Base-by-base conservation (phyloP, 2,329 filamentous ascomycete species). In the Zasmidium citrigriseum region DNA sequence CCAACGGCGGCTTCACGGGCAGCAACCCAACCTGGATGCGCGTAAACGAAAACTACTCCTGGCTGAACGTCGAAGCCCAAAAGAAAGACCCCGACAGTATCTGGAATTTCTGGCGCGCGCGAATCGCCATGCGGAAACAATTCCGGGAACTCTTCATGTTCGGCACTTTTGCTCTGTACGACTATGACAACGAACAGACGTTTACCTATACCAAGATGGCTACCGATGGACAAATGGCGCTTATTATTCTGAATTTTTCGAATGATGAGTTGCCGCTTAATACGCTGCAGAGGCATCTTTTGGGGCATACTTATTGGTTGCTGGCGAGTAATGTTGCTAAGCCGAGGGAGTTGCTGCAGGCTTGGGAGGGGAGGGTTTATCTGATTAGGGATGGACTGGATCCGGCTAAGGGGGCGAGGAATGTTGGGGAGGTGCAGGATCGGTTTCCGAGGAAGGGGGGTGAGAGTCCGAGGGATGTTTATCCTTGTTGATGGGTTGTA, bases 21-120 rank as follows among this genome's bases (percentile, higher is more conserved):
- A 44, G 76, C 1, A 74, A 74, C 1, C 79, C 78, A 54, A 86
- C 88, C 2, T 92, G 89, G 89, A 91, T 91, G 83, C 80, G 82
- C 14, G 82, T 86, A 41, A 86, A 90, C 68, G 83, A 87, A 56
- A 82, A 86, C 68, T 87, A 86, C 70, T 70, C 69, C 1, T 71
- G 76, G n/a, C 77, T 88, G 74, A 92, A 92, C 67, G 87, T 85
- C 24, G 81, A 79, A 1, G 66, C 75, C 0, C 84, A 89, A 69
- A 69, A 78, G 2, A 67, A 67, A 2, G 76, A 84, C 59, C 68
- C 69, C 1, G 68, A 76, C 16, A 86, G 82, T 7, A 80, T 86
- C 20, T 83, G 87, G 68, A 74, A 78, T 58, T 88, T 85, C 71
- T 92, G 87, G 80, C 80, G 82, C 24, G 34, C 41, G 45, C 72